These are phyloP conservation scores for Yamagishiella unicocca DNA, from an alignment of 139 green algal genomes.

Conservation along the genomic window DNA sequence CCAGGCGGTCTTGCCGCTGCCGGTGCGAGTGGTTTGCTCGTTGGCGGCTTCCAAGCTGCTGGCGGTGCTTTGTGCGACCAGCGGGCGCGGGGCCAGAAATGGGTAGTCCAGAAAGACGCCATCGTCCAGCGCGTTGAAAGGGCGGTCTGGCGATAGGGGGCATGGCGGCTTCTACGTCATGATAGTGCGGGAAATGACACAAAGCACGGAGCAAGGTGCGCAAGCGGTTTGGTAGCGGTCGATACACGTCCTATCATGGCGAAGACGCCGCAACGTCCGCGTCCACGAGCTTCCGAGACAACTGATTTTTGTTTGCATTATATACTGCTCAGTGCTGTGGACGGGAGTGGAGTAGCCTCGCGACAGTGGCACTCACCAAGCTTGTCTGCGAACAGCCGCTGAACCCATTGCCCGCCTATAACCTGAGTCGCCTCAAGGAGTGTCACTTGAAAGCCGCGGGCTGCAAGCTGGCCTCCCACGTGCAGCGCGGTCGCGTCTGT, in stretches of 20 bases:
- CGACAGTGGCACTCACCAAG: background rate
- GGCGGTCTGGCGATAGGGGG: background rate
- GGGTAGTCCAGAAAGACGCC: conserved; percentile 36
- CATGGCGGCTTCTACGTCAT: no score
- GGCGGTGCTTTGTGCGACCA: background rate
- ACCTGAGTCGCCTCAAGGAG: conserved; percentile 19
- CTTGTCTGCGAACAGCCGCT: background rate
- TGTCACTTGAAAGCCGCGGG: conserved; percentile 12
- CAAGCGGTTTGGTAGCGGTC: no score
- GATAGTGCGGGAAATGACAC: no score
- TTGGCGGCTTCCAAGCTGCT: background rate
- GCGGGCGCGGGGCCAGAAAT: background rate
- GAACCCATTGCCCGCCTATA: conserved; percentile 16
- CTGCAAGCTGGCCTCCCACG: background rate
- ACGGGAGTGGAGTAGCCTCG: no score
- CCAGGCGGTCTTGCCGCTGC: background rate
- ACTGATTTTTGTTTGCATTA: no score
- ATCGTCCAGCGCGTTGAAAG: background rate
- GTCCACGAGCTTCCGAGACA: no score
- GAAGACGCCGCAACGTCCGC: no score
- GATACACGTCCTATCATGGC: no score
- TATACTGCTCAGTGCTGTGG: no score
- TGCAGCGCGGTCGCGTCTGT: conserved; percentile 30
- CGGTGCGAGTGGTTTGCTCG: background rate
- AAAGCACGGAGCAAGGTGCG: no score